These are phyloP conservation scores for Evernia prunastri DNA, from an alignment of 495 filamentous ascomycete species.

Conservation along the genomic window DNA sequence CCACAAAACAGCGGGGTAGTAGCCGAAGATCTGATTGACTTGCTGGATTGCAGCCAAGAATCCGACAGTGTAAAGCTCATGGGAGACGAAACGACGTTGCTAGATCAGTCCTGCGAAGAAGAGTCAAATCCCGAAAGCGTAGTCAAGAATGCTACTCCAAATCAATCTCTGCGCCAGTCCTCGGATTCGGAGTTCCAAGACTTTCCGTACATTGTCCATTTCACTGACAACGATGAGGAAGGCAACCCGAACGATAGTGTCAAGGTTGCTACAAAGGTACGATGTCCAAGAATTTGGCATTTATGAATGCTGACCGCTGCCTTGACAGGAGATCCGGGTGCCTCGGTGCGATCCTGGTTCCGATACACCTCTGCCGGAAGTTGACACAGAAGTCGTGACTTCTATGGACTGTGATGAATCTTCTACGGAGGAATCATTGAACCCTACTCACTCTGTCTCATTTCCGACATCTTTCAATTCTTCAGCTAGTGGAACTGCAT, in stretches of 20 bases:
- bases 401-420: not conserved
- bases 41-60: not conserved
- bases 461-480: not conserved
- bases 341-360: not conserved
- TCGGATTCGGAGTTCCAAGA: not conserved
- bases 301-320: not conserved
- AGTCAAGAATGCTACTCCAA: not conserved
- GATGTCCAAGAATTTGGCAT: not conserved
- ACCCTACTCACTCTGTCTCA: not conserved
- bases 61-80: not conserved
- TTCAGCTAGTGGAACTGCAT: not conserved
- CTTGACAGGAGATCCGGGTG: not conserved
- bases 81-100: not conserved
- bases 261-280: not conserved
- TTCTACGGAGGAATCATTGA: not conserved
- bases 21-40: constrained; percentile 3
- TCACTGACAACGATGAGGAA: not conserved
- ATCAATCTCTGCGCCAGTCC: not conserved
- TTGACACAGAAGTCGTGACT: not conserved
- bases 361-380: no score
- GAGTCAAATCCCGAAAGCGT: no score
- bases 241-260: not conserved
- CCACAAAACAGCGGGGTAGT: not conserved
- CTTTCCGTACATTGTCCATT: constrained; percentile 12
- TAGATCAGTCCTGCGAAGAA: not conserved